Evolutionary conservation across 176 grass and related monocot genomes (phyloP).

Genomic region (Triticum timopheevii): DNA sequence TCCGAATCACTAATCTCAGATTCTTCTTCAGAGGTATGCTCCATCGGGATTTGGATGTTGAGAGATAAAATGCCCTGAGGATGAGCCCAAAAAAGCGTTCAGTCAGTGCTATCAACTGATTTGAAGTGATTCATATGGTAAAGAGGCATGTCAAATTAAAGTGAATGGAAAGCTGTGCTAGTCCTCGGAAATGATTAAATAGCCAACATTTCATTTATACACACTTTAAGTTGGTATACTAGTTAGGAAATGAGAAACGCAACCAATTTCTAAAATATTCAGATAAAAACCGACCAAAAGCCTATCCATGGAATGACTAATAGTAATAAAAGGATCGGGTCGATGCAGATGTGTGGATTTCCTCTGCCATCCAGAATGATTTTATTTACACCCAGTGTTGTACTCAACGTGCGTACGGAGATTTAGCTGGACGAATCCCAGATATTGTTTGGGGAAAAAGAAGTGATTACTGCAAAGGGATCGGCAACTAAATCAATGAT

Average conservation of each 20-base stretch:
- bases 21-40: conserved; percentile 42
- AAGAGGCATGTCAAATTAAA: neutral
- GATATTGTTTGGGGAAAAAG: neutral
- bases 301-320: neutral
- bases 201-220: neutral
- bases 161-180: too few relatives aligned
- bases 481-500: neutral
- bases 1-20: conserved; percentile 77
- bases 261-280: neutral
- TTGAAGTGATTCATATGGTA: neutral
- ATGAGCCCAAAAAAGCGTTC: neutral
- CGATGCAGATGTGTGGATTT: neutral
- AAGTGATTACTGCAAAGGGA: neutral
- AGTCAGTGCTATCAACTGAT: neutral
- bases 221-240: neutral
- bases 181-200: neutral
- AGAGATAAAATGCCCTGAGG: neutral
- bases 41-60: conserved; percentile 38
- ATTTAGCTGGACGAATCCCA: neutral
- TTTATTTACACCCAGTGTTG: neutral
- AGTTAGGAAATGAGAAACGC: neutral
- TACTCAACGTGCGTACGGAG: neutral
- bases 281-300: neutral
- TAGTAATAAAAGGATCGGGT: neutral
- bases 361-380: neutral